Evolutionary conservation across 1,139 yeast genomes (phyloP).

Genomic region (Suhomyces panamericanus): DNA sequence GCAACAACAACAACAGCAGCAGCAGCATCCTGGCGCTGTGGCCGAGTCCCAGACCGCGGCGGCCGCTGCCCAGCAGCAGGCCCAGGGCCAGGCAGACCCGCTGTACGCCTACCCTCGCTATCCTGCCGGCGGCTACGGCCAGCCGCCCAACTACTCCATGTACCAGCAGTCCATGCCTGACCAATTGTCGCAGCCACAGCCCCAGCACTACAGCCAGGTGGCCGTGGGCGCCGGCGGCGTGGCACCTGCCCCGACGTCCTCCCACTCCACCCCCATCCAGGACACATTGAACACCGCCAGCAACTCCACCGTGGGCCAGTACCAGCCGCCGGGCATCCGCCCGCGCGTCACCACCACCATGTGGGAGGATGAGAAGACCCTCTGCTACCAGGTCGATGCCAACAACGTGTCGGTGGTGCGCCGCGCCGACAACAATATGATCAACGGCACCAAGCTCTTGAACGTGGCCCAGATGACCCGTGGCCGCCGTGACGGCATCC

Average conservation of each 20-base stretch:
- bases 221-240: conserved; percentile 11
- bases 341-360: conserved; percentile 92
- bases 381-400: conserved; percentile 95
- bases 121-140: conserved; percentile 12
- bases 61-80: conserved; percentile 8
- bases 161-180: conserved; percentile 16
- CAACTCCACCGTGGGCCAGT: conserved; percentile 46
- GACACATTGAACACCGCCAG: conserved; percentile 20
- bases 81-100: conserved; percentile 11
- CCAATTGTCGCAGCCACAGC: conserved; percentile 17
- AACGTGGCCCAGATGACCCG: conserved; percentile 95
- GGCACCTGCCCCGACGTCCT: conserved; percentile 12
- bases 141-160: conserved; percentile 18
- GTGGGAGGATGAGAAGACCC: conserved; percentile 96
- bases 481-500: conserved; percentile 92
- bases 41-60: conserved; percentile 9
- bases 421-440: conserved; percentile 90
- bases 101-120: conserved; percentile 13
- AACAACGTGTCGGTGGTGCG: conserved; percentile 89
- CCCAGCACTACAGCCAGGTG: conserved; percentile 15
- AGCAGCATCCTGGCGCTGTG: conserved; percentile 11
- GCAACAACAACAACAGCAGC: conserved; percentile 10
- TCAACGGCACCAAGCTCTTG: conserved; percentile 88
- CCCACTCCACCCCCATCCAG: conserved; percentile 15
- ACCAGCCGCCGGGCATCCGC: conserved; percentile 56